Percentiles rank a stretch among this genome's conserved stretches.
Evolutionary conservation across 2,329 filamentous ascomycete species (phyloP).

Genomic region (Dothistroma pini): DNA sequence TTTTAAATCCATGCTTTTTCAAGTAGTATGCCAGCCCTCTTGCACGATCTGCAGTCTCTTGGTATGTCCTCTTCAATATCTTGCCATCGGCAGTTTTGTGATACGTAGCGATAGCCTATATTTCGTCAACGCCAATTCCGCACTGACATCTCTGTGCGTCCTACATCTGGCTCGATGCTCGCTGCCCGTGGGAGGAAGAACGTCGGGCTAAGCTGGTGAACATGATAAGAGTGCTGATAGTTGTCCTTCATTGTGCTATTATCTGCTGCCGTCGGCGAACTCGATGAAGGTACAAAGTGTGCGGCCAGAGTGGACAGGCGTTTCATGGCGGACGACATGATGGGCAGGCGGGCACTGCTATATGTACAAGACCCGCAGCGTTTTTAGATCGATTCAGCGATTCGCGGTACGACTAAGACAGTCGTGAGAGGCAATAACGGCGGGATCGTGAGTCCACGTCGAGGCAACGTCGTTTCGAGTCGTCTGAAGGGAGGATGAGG

Average conservation of each 20-base stretch:
- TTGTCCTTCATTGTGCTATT: constrained; percentile 23
- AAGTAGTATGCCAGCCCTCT: constrained; percentile 86
- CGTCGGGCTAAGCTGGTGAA: constrained; percentile 83
- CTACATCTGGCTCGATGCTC: constrained; percentile 72
- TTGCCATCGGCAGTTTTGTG: constrained; percentile 51
- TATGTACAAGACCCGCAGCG: constrained; percentile 9
- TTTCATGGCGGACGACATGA: constrained; percentile 61
- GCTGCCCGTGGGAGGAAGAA: constrained; percentile 84
- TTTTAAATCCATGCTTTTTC: constrained; percentile 65
- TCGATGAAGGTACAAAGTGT: constrained; percentile 38
- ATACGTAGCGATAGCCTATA: constrained; percentile 19
- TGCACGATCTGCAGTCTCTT: constrained; percentile 78
- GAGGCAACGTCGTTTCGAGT: neutral
- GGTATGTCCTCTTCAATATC: constrained; percentile 71
- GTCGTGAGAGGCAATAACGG: neutral
- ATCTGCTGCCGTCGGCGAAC: constrained; percentile 27
- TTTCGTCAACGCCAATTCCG: constrained; percentile 1
- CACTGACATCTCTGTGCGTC: neutral
- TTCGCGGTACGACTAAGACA: constrained; percentile 17
- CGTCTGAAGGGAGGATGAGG: neutral
- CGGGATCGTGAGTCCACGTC: constrained; percentile 2
- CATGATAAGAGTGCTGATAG: constrained; percentile 51
- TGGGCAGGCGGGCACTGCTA: constrained; percentile 11
- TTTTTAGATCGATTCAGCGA: constrained; percentile 10
- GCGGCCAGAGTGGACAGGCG: constrained; percentile 56